Evolutionary conservation across 768 basidiomycete genomes (phyloP).

Genomic region (Podaxis carcinomalis): DNA sequence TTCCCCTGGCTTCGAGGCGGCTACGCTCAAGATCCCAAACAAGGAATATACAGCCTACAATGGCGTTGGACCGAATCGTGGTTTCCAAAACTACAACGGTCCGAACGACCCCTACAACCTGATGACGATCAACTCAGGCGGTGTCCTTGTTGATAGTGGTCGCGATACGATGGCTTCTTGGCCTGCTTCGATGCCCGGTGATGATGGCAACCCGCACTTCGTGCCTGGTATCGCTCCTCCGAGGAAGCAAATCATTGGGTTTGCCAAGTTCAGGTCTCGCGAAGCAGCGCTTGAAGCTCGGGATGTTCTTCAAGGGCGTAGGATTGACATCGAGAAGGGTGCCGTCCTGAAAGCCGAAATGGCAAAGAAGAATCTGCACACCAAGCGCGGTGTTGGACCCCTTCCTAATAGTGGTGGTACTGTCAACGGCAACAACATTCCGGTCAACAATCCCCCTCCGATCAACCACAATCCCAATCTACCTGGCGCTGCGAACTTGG

Average conservation of each 20-base stretch:
- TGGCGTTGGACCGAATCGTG: conserved; percentile 12
- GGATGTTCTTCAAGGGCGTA: conserved; percentile 82
- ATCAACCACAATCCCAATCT: conserved; percentile 16
- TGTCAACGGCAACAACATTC: conserved; percentile 17
- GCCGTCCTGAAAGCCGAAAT: conserved; percentile 96
- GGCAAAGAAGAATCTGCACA: conserved; percentile 99
- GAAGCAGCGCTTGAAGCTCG: conserved; percentile 84
- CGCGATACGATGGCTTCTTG: conserved; percentile 70
- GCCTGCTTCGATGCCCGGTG: conserved; percentile 40
- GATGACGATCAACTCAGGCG: conserved; percentile 78
- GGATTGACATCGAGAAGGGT: conserved; percentile 91
- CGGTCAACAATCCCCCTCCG: conserved; percentile 14
- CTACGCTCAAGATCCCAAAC: conserved; percentile 95
- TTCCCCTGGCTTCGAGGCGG: conserved; percentile 92
- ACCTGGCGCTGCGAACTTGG: background rate
- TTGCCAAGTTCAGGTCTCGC: conserved; percentile 90
- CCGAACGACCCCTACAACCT: conserved; percentile 82
- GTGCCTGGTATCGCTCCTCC: conserved; percentile 44
- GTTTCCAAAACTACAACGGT: conserved; percentile 37
- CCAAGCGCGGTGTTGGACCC: conserved; percentile 85
- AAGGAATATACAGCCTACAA: conserved; percentile 77
- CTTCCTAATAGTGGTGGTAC: conserved; percentile 31
- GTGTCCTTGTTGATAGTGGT: conserved; percentile 75
- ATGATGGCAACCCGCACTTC: conserved; percentile 27
- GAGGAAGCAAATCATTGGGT: conserved; percentile 96